Evolutionary conservation across 306 rosid genomes (phyloP), one percentile per base, ranked within the genome.

Genomic region (Cyamopsis tetragonoloba): DNA sequence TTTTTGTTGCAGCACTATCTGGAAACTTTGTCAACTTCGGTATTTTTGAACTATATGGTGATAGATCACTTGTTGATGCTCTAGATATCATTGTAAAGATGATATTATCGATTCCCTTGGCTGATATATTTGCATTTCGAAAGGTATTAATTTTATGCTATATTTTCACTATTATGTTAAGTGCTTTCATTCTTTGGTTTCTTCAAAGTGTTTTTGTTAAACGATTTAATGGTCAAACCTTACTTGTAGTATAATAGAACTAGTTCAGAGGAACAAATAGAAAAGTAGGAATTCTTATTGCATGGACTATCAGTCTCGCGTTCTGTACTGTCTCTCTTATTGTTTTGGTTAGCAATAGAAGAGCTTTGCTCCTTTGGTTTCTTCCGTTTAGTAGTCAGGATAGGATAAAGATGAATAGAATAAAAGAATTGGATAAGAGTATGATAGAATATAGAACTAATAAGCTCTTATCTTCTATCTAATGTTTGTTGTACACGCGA

Each of bases 1-100:
- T 73, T 78, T 58, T 37, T 30, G 13, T 56, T 57, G 73, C 85
- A 91, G 97, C 95, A 43, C 82, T 91, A 30, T 79, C 86, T 69
- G 97, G 97, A 80, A 91, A 85, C 75, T 91, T 85, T 70, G 96
- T 86, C 73, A 91, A 91, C 85, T 91, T 91, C 68, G 96, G 97
- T 17, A 88, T 91, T 72, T 88, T 91, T 85, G 97, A 91, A 73
- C 85, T 91, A 20, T 91, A 91, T 62, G 97, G 97, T 20, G 97
- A 91, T 74, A 82, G 88, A 77, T 93, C 96, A 34, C 89, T 91
- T 38, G 67, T 87, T 47, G 95, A 91, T 80, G 91, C 82, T 35
- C 88, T 88, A 65, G 95, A 86, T 66, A 81, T 88, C 62, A 78
- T 87, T 62, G 66, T 88, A 18, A 88, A 83, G 87, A 78, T 91